phyloP scores from a whole-genome alignment of 495 filamentous ascomycete genomes.

The Rhizodiscina lignyota region DNA sequence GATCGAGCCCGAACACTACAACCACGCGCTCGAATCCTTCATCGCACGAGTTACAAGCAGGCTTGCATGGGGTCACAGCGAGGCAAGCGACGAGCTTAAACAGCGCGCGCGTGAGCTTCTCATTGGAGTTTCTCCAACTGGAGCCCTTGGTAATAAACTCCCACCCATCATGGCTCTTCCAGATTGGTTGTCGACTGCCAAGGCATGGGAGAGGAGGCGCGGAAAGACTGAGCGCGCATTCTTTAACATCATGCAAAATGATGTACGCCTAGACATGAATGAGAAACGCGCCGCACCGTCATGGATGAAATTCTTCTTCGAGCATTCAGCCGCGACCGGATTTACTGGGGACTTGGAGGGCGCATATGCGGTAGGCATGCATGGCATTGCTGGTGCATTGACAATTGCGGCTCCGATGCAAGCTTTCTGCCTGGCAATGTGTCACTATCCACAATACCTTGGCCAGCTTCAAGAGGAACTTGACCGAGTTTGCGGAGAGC shows the following conservation, averaged over 20 bases:
- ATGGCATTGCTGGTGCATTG: slow-evolving; percentile 22
- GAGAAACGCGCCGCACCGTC: slow-evolving; percentile 14
- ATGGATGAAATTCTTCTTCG: slow-evolving; percentile 19
- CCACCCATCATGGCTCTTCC: slow-evolving; percentile 20
- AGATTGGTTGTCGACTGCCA: slow-evolving; percentile 16
- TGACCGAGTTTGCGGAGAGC: slow-evolving; percentile 29
- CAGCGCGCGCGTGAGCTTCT: slow-evolving; percentile 40
- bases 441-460: slow-evolving; percentile 40
- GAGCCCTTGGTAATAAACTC: slow-evolving; percentile 33
- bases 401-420: slow-evolving; percentile 34
- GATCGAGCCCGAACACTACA: slow-evolving; percentile 29
- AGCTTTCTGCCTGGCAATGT: slow-evolving; percentile 41
- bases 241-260: slow-evolving; percentile 18
- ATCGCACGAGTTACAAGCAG: slow-evolving; percentile 40
- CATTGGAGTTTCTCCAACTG: slow-evolving; percentile 37
- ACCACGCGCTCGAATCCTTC: slow-evolving; percentile 40
- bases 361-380: slow-evolving; percentile 23
- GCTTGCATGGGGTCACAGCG: slow-evolving; percentile 39
- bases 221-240: slow-evolving; percentile 17
- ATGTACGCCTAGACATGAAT: slow-evolving; percentile 14
- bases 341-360: slow-evolving; percentile 23
- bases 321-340: slow-evolving; percentile 10
- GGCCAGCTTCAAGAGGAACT: slow-evolving; percentile 35
- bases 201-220: slow-evolving; percentile 17
- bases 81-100: slow-evolving; percentile 28